A percentile compares a stretch with the other conserved stretches of the same genome.
These are phyloP conservation scores for Fraxinus ornus DNA, from an alignment of 305 asterid species.

Conservation along the genomic window DNA sequence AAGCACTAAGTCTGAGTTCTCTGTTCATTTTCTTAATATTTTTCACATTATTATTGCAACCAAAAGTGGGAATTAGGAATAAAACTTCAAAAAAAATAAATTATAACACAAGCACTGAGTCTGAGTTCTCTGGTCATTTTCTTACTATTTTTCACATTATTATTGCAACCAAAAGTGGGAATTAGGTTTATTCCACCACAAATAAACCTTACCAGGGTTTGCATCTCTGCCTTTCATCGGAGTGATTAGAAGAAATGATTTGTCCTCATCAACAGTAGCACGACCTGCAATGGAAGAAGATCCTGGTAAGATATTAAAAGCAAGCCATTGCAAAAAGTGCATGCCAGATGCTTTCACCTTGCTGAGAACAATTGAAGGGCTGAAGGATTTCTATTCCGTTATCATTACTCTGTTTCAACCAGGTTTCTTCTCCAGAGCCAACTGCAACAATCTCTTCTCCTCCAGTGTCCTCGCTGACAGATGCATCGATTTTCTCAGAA, in stretches of 20 bases:
- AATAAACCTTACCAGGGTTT: slow-evolving; percentile 14
- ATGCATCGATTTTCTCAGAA: neutral
- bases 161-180: neutral
- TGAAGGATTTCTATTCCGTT: neutral
- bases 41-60: neutral
- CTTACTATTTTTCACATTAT: neutral
- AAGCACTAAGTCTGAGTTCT: neutral
- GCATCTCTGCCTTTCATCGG: neutral
- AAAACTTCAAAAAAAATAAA: neutral
- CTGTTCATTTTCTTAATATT: neutral
- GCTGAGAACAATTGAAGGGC: neutral
- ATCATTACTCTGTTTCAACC: neutral
- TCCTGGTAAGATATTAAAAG: neutral
- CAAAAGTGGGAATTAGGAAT: neutral
- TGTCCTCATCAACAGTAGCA: slow-evolving; percentile 8
- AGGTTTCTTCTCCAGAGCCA: neutral
- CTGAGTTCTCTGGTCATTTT: neutral
- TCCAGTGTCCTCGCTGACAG: neutral
- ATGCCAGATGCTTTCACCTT: slow-evolving; percentile 5
- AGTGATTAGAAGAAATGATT: slow-evolving; percentile 2
- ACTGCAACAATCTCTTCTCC: neutral
- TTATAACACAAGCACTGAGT: neutral
- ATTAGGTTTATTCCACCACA: neutral
- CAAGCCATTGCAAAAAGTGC: neutral
- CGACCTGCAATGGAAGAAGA: slow-evolving; percentile 20